Percentiles rank a stretch among this genome's conserved stretches.
These are phyloP conservation scores for Botryosphaeria dothidea DNA, from an alignment of 2,329 filamentous ascomycete species.

Conservation along the genomic window DNA sequence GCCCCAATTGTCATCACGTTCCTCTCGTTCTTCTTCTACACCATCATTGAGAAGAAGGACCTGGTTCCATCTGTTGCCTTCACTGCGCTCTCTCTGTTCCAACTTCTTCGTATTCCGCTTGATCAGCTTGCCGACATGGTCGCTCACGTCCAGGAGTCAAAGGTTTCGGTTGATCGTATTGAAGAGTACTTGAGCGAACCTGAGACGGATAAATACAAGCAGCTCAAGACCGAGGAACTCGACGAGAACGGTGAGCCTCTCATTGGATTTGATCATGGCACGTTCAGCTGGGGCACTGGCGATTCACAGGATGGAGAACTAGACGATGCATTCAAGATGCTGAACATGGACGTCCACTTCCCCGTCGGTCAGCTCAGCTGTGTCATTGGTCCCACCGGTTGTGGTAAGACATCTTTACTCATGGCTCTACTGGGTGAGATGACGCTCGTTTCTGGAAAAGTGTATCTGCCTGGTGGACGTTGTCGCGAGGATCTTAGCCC, in stretches of 20 bases:
- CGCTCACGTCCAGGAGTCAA: slow-evolving; percentile 94
- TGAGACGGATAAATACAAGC: slow-evolving; percentile 92
- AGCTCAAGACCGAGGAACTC: slow-evolving; percentile 70
- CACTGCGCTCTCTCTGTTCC: slow-evolving; percentile 93
- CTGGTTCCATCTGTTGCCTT: slow-evolving; percentile 92
- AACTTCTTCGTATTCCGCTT: slow-evolving; percentile 85
- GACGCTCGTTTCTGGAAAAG: slow-evolving; percentile 77
- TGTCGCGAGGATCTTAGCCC: slow-evolving; percentile 82
- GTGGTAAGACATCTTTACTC: slow-evolving; percentile 90
- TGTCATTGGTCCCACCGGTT: slow-evolving; percentile 88
- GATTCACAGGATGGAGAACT: slow-evolving; percentile 55
- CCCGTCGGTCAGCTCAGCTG: slow-evolving; percentile 85
- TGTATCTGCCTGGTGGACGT: slow-evolving; percentile 81
- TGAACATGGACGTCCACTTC: slow-evolving; percentile 83
- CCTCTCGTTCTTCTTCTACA: slow-evolving; percentile 93
- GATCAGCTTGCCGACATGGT: slow-evolving; percentile 99
- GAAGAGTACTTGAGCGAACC: slow-evolving; percentile 92
- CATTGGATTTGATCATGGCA: slow-evolving; percentile 83
- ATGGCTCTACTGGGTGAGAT: slow-evolving; percentile 98
- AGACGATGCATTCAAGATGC: slow-evolving; percentile 71
- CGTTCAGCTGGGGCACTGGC: slow-evolving; percentile 80
- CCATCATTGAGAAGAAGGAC: slow-evolving; percentile 82
- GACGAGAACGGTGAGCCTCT: slow-evolving; percentile 69
- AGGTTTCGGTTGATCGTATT: slow-evolving; percentile 94
- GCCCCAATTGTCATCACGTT: slow-evolving; percentile 95